These are phyloP conservation scores for Zygosaccharomyces sapae DNA, from an alignment of 1,139 yeast species.

Conservation along the genomic window DNA sequence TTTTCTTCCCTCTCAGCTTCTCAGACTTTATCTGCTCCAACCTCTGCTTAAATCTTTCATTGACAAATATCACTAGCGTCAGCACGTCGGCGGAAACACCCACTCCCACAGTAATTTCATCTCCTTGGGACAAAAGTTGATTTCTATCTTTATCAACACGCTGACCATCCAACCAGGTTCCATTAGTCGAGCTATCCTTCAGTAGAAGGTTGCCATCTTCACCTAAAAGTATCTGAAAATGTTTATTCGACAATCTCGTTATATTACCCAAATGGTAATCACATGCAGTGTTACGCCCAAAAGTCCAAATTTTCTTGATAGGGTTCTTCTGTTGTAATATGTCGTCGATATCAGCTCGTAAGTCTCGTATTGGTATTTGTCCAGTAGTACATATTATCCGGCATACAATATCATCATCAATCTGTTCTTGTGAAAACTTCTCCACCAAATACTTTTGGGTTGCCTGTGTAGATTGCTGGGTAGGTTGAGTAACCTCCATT, in stretches of 20 bases:
- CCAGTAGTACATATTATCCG: constrained; percentile 67
- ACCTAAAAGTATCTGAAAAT: constrained; percentile 63
- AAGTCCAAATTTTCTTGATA: constrained; percentile 55
- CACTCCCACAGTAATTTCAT: constrained; percentile 84
- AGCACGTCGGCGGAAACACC: constrained; percentile 78
- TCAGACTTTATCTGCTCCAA: constrained; percentile 22
- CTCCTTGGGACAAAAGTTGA: constrained; percentile 84
- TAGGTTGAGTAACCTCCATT: constrained; percentile 42
- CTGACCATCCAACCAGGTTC: constrained; percentile 76
- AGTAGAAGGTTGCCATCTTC: constrained; percentile 57
- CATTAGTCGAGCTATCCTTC: constrained; percentile 78
- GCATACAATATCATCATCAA: constrained; percentile 44
- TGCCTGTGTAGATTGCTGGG: constrained; percentile 68
- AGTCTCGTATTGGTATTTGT: constrained; percentile 48
- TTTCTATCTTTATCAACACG: constrained; percentile 75
- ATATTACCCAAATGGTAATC: constrained; percentile 63
- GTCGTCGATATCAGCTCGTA: constrained; percentile 37
- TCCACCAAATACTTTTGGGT: constrained; percentile 40
- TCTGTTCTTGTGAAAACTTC: constrained; percentile 39
- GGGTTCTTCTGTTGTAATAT: constrained; percentile 28
- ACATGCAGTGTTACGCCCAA: constrained; percentile 66
- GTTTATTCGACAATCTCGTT: constrained; percentile 70
- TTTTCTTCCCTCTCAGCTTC: constrained; percentile 11
- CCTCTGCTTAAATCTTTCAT: constrained; percentile 40
- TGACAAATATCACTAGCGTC: constrained; percentile 59